These are phyloP conservation scores for Ustilago tritici DNA, from an alignment of 1,284 basidiomycete species.

Conservation along the genomic window DNA sequence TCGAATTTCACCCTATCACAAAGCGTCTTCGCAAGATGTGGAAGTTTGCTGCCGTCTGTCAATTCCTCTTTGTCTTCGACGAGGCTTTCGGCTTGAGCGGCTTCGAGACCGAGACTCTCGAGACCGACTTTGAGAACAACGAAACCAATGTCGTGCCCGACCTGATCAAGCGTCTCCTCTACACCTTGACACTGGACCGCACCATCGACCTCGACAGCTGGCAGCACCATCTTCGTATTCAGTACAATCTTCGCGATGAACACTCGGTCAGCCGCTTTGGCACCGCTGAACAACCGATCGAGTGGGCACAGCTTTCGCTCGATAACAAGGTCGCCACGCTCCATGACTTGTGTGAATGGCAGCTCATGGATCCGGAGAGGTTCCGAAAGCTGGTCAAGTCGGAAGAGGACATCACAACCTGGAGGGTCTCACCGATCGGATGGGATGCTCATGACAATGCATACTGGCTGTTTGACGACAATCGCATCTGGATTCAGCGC, in stretches of 20 bases:
- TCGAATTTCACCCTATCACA: conserved; percentile 53
- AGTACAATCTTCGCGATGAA: conserved; percentile 50
- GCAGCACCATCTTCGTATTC: conserved; percentile 52
- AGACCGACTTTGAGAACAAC: conserved; percentile 72
- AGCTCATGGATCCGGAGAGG: conserved; percentile 72
- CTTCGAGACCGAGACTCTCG: conserved; percentile 69
- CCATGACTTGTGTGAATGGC: conserved; percentile 73
- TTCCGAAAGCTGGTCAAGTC: conserved; percentile 72
- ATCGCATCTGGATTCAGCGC: conserved; percentile 86
- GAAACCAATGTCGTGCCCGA: conserved; percentile 71
- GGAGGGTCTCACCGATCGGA: conserved; percentile 82
- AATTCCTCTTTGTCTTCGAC: conserved; percentile 68
- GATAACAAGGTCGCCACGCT: conserved; percentile 71
- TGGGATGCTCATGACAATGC: conserved; percentile 84
- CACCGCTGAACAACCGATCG: conserved; percentile 55
- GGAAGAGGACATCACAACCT: conserved; percentile 72
- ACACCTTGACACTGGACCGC: conserved; percentile 72
- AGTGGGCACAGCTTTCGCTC: conserved; percentile 72
- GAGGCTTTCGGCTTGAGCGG: conserved; percentile 67
- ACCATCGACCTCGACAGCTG: conserved; percentile 69
- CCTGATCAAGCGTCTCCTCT: conserved; percentile 71
- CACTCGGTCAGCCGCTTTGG: conserved; percentile 48
- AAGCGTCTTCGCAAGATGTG: conserved; percentile 58
- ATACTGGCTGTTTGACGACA: conserved; percentile 88
- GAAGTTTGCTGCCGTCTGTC: conserved; percentile 68